Percentiles rank a stretch among this genome's conserved stretches.
phyloP scores from a whole-genome alignment of 2,329 filamentous ascomycete genomes.

The Curvularia sp. region DNA sequence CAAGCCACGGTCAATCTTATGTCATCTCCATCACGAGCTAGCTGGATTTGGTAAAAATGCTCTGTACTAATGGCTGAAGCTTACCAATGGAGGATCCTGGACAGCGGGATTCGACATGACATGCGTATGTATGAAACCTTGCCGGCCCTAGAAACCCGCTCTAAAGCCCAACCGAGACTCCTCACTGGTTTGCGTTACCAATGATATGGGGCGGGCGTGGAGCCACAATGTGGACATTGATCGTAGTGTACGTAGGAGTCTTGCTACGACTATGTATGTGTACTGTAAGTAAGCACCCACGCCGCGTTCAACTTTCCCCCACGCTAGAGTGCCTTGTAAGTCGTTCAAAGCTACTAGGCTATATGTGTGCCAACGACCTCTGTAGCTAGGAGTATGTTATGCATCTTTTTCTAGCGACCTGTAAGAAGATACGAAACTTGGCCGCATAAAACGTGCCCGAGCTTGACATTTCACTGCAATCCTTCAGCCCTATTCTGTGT shows the following conservation, averaged over 20 bases:
- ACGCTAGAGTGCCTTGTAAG: background rate
- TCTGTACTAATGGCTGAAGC: background rate
- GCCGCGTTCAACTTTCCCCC: background rate
- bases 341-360: too few relatives aligned
- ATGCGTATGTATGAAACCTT: background rate
- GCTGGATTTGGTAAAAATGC: background rate
- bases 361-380: too few relatives aligned
- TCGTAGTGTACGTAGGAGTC: background rate
- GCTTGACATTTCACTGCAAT: background rate
- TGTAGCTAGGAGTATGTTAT: too few relatives aligned
- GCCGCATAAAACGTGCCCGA: background rate
- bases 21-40: background rate
- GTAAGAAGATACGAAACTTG: background rate
- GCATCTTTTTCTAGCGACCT: background rate
- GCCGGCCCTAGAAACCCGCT: background rate
- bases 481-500: background rate
- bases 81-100: background rate
- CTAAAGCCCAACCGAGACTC: background rate
- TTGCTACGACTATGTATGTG: background rate
- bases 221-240: background rate
- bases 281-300: too few relatives aligned
- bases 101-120: background rate
- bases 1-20: background rate
- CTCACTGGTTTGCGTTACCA: background rate
- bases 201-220: background rate